Conservation (phyloP, 768 basidiomycete genomes). For the Boletus patriciae region DNA sequence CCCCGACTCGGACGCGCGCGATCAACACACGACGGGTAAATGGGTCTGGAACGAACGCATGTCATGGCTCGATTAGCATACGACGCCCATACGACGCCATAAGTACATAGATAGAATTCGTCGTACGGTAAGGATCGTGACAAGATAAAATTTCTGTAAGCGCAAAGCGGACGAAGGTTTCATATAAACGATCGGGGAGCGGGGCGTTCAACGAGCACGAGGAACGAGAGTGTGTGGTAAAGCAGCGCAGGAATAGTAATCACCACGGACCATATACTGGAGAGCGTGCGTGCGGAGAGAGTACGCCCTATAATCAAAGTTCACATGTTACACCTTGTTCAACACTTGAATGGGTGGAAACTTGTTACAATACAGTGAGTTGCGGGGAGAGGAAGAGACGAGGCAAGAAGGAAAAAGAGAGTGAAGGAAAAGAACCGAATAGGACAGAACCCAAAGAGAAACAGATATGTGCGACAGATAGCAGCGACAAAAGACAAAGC, state of each 20-base stretch:
- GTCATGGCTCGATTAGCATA: conserved; percentile 50
- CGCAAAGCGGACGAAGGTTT: background rate
- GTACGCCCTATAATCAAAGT: conserved; percentile 42
- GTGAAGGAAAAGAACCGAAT: conserved; percentile 2
- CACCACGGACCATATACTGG: conserved; percentile 14
- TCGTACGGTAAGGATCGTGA: conserved; percentile 30
- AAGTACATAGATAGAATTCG: conserved; percentile 27
- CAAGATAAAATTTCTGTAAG: conserved; percentile 25
- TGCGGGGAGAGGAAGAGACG: conserved; percentile 38
- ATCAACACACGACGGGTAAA: conserved; percentile 29
- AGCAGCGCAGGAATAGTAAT: conserved; percentile 14
- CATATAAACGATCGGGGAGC: conserved; percentile 22
- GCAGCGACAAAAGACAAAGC: conserved; percentile 59
- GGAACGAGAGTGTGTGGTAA: conserved; percentile 11
- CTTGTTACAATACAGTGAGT: conserved; percentile 86
- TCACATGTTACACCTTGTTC: conserved; percentile 52
- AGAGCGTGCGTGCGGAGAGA: conserved; percentile 15
- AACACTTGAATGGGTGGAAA: conserved; percentile 53
- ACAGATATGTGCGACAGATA: conserved; percentile 81
- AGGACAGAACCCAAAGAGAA: conserved; percentile 57
- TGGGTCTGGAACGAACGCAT: conserved; percentile 50
- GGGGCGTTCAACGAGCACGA: conserved; percentile 11
- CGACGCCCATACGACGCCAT: conserved; percentile 16
- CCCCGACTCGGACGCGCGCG: background rate
- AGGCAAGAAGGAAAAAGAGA: conserved; percentile 12